Evolutionary conservation across 345 rosid species (phyloP), one percentile per base, ranked within the genome.

Genomic region (Gossypium arboreum): DNA sequence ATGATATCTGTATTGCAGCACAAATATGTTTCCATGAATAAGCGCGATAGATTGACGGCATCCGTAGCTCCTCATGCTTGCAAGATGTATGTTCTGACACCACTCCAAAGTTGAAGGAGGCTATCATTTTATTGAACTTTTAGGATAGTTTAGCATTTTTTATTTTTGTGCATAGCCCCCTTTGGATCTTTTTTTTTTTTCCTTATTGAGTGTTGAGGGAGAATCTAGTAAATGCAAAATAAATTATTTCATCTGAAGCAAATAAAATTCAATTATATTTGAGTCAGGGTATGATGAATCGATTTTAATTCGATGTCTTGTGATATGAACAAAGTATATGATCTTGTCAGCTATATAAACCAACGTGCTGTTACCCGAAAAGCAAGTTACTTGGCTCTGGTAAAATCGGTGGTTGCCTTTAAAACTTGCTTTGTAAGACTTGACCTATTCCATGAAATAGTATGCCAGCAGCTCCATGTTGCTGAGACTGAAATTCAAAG

Each of bases 21-120:
- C 54, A 56, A 69, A 7, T 71, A 68, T 66, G 77, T 83, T 51
- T 60, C 84, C 1, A 74, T 12, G 81, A 70, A 74, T 2, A 55
- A 71, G 80, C 75, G 58, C 54, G 78, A 54, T 27, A 76, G 80
- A 57, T 7, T 81, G 59, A 73, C 82, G 1, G 86, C 86, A 1
- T 17, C 48, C 22, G 72, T 86, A 48, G 85, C 78, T 25, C 69
- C 87, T 25, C 86, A 81, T 59, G 84, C 83, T 3, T 79, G 84
- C 77, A 81, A 81, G 78, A 83, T 83, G 86, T 83, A 79, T 20
- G 74, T 82, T 43, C n/a, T 86, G 13, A 58, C 76, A 17, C 85
- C 85, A 10, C 11, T 65, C 39, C 12, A 22, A 24, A 20, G 68
- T 13, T 59, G 57, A 39, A 52, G 4, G 24, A 8, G 12, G 22